These are phyloP conservation scores for Plenodomus lindquistii DNA, from an alignment of 2,329 filamentous ascomycete genomes.

Conservation along the genomic window DNA sequence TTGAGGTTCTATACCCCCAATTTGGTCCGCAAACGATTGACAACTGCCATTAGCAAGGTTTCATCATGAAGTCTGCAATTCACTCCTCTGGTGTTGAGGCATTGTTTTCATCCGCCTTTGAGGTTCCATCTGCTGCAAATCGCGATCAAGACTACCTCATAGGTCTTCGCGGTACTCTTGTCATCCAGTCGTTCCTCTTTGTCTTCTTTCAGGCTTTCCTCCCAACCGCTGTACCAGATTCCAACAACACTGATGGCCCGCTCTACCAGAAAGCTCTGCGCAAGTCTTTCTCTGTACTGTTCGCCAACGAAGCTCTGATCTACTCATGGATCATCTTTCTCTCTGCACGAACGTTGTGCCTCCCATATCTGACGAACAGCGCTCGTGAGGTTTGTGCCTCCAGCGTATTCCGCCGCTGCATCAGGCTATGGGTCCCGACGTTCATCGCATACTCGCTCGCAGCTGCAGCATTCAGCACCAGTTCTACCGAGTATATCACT, in stretches of 20 bases:
- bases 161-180: conserved; percentile 51
- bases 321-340: conserved; percentile 53
- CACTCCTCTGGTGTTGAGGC: conserved; percentile 15
- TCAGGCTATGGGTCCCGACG: conserved; percentile 50
- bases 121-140: conserved; percentile 10
- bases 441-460: conserved; percentile 48
- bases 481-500: conserved; percentile 39
- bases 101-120: conserved; percentile 14
- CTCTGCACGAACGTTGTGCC: conserved; percentile 49
- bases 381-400: conserved; percentile 43
- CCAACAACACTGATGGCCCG: conserved; percentile 42
- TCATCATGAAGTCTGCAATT: conserved; percentile 24
- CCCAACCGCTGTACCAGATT: conserved; percentile 46
- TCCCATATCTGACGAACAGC: conserved; percentile 48
- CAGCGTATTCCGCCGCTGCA: conserved; percentile 47
- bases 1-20: not conserved
- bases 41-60: not conserved
- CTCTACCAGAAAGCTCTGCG: conserved; percentile 48
- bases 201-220: conserved; percentile 52
- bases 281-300: conserved; percentile 50
- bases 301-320: conserved; percentile 53
- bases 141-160: conserved; percentile 44
- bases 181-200: conserved; percentile 50
- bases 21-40: not conserved
- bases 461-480: conserved; percentile 40